Percentiles rank a stretch among this genome's conserved stretches.
Conservation (phyloP, 805 yeast genomes). For the Candida multigemmis region DNA sequence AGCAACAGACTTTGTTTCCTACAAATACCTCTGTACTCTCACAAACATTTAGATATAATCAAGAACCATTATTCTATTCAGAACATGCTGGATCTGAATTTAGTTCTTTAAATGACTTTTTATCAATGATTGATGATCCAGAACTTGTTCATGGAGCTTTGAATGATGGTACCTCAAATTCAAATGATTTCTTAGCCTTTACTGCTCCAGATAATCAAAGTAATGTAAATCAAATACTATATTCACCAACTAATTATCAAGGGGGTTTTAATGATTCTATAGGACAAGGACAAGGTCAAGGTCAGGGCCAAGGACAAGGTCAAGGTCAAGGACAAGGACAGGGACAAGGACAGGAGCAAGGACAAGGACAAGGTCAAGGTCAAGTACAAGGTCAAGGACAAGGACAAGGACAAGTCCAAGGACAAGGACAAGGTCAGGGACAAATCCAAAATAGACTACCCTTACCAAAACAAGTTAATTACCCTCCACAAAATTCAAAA, state of each 20-base stretch:
- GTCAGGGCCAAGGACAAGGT: constrained; percentile 1
- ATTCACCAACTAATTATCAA: constrained; percentile 9
- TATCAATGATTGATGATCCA: constrained; percentile 85
- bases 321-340: constrained; percentile 4
- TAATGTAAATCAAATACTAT: constrained; percentile 5
- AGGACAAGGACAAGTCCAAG: constrained; percentile 4
- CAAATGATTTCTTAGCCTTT: constrained; percentile 8
- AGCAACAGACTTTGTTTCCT: constrained; percentile 3
- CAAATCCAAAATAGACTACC: constrained; percentile 1
- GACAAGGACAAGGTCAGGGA: constrained; percentile 2
- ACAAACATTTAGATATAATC: constrained; percentile 37
- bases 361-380: constrained; percentile 6
- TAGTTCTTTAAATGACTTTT: constrained; percentile 78
- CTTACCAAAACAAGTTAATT: constrained; percentile 1
- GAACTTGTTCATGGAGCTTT: constrained; percentile 46
- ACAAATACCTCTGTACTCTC: constrained; percentile 20
- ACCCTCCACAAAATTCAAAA: neutral
- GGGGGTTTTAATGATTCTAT: constrained; percentile 9
- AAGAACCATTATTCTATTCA: constrained; percentile 74
- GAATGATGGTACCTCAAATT: constrained; percentile 13
- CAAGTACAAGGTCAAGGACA: constrained; percentile 4
- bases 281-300: constrained; percentile 1
- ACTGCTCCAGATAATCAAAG: constrained; percentile 1
- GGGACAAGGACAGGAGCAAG: constrained; percentile 5
- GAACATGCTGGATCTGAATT: constrained; percentile 93